Evolutionary conservation across 1,284 basidiomycete species (phyloP), one percentile per base, ranked within the genome.

Genomic region (Polyporus tsugae): DNA sequence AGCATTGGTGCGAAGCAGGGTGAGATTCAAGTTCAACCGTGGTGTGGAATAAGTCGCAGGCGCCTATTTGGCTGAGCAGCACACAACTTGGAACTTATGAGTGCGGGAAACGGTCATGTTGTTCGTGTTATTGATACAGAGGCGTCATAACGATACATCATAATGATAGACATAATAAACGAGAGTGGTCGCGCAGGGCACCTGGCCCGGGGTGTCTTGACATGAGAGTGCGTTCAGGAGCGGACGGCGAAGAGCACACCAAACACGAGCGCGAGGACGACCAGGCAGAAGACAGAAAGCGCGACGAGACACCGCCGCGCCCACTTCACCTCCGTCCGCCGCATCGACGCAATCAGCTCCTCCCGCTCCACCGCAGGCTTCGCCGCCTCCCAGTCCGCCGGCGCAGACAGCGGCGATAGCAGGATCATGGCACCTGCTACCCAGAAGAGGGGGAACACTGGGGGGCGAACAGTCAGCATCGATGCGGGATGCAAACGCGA

Each of bases 401-500:
- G 78, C 52, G 81, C 80, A 3, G 75, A 73, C 61, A 84, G 76
- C 4, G 83, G 82, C 9, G 76, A 79, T 65, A 82, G 75, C 55
- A 84, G 75, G 70, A 84, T 78, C 70, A 80, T 75, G 55, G 79
- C 75, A 9, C 83, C 83, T 6, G 82, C 72, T 9, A 78, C 72
- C 83, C 84, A 84, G 73, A 85, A 84, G 25, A 82, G 68, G 5
- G 83, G 83, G 74, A 83, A 85, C 63, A 84, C 83, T 84, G 52
- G 0, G 22, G 7, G 22, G 46, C 1, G 19, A 38, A 29, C n/a
- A 17, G 19, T 15, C 13, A 63, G 49, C 64, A 53, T 62, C 25
- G 67, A 55, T n/a, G 39, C 19, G 36, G 25, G 19, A n/a, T 11
- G 22, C 15, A 41, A 33, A 19, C n/a, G 29, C 17, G 19, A 35